Evolutionary conservation across 2,329 filamentous ascomycete genomes (phyloP).

Genomic region (Aspergillus sergii): DNA sequence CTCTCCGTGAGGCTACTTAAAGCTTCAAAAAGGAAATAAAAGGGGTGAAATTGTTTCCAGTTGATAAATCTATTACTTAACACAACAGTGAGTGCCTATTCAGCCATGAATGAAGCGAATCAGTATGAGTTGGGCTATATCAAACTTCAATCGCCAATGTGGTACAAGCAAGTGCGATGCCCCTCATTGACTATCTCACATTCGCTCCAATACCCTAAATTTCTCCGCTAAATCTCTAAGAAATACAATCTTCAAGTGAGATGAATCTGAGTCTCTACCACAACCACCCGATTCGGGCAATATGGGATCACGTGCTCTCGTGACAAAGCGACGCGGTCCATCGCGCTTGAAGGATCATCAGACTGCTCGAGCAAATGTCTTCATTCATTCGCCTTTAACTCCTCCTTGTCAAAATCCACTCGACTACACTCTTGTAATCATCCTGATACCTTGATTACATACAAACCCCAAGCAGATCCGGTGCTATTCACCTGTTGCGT

Average conservation of each 20-base stretch:
- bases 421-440: background rate
- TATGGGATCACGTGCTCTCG: conserved; percentile 26
- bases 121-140: background rate
- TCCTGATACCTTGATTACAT: conserved; percentile 2
- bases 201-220: background rate
- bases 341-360: conserved; percentile 11
- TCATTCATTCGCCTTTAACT: background rate
- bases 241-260: background rate
- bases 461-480: background rate
- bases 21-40: no score
- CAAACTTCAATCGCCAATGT: background rate
- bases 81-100: background rate
- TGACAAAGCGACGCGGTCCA: conserved; percentile 21
- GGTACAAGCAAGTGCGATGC: background rate
- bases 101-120: background rate
- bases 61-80: background rate
- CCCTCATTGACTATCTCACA: background rate
- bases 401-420: conserved; percentile 4
- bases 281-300: conserved; percentile 1
- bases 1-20: no score
- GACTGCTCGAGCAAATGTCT: background rate
- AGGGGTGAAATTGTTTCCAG: no score
- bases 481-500: background rate
- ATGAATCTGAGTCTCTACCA: background rate
- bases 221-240: background rate